phyloP scores from a whole-genome alignment of 257 asterid species.

The Euphrasia confusa region DNA sequence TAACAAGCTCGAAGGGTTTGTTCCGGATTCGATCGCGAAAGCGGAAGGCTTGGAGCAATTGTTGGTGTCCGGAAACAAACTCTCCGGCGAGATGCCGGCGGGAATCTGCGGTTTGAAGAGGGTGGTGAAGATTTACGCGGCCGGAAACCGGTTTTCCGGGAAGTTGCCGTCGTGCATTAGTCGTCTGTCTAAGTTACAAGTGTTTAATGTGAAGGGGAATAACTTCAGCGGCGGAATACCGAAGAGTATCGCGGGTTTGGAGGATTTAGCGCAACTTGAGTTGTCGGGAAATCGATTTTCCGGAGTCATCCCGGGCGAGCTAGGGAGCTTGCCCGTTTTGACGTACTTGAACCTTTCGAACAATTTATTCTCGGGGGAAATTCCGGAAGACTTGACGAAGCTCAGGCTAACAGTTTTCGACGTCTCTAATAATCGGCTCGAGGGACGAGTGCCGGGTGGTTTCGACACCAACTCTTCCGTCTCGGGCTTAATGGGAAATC shows the following conservation, averaged over 20 bases:
- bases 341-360: conserved; percentile 58
- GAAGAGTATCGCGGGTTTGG: conserved; percentile 34
- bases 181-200: conserved; percentile 40
- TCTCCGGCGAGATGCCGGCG: conserved; percentile 51
- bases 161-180: conserved; percentile 59
- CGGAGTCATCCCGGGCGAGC: conserved; percentile 56
- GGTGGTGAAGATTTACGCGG: conserved; percentile 42
- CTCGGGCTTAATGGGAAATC: conserved; percentile 56
- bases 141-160: conserved; percentile 56
- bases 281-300: conserved; percentile 56
- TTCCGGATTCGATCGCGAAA: conserved; percentile 42
- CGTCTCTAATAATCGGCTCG: conserved; percentile 68
- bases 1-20: conserved; percentile 57
- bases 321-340: conserved; percentile 55
- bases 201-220: conserved; percentile 57
- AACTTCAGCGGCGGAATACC: conserved; percentile 60
- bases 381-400: conserved; percentile 51
- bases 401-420: conserved; percentile 62
- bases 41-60: conserved; percentile 28
- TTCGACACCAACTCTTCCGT: conserved; percentile 38
- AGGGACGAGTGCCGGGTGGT: conserved; percentile 62
- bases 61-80: conserved; percentile 47
- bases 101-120: conserved; percentile 41
- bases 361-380: conserved; percentile 59
- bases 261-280: conserved; percentile 54